Evolutionary conservation across 2,329 filamentous ascomycete species (phyloP), one percentile per base, ranked within the genome.

Genomic region (Dactylellina cionopaga): DNA sequence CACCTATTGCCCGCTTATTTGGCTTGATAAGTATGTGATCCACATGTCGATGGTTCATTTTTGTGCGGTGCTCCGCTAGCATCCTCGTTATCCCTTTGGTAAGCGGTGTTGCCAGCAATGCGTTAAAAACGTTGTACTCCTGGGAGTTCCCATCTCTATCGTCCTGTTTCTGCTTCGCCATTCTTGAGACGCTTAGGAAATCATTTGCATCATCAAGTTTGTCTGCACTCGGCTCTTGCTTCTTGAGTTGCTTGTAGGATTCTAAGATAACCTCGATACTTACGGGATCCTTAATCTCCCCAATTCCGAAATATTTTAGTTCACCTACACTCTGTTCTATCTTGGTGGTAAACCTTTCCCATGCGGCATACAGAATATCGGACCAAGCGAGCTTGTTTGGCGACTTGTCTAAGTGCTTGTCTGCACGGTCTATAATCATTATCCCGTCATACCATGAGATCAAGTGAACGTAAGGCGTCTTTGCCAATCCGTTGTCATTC

Each of bases 201-300:
- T 13, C 15, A 22, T 37, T 37, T 37, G n/a, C n/a, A n/a, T n/a
- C n/a, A n/a, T n/a, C n/a, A n/a, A n/a, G n/a, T n/a, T n/a, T n/a
- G n/a, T n/a, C n/a, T n/a, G n/a, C n/a, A n/a, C n/a, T n/a, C n/a
- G n/a, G n/a, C n/a, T n/a, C n/a, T 19, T 9, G 31, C 22, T 6
- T 10, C 19, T 25, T n/a, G n/a, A n/a, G n/a, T n/a, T n/a, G n/a
- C n/a, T 35, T 33, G 39, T 46, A 58, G 6, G 11, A 25, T 22
- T 58, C 31, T 10, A 58, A n/a, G 9, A 58, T 58, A 13, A 58
- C 19, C 27, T 58, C 37, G 5, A 58, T 44, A 11, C 37, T 58
- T 7, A 44, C 54, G 3, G 11, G 37, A 17, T 58, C 41, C 17
- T 17, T 11, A 25, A 58, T 58, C 15, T 46, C 22, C 6, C 31